Evolutionary conservation across 371 early-diverging fungal species (phyloP).

Genomic region (Mucor racemosus): DNA sequence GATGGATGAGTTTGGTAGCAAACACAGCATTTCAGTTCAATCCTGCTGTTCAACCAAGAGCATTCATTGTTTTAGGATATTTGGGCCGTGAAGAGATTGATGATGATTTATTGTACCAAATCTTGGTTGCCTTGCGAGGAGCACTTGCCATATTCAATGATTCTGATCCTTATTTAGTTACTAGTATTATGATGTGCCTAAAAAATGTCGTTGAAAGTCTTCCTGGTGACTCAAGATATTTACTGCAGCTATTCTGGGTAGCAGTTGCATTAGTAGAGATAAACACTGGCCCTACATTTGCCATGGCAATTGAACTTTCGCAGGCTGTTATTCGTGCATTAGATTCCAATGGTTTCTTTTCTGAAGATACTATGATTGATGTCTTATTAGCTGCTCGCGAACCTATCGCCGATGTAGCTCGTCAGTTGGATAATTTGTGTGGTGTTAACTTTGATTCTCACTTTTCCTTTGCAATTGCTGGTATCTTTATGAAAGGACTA

Average conservation of each 20-base stretch:
- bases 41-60: slow-evolving; percentile 89
- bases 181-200: slow-evolving; percentile 83
- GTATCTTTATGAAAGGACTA: slow-evolving; percentile 81
- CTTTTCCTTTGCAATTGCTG: slow-evolving; percentile 85
- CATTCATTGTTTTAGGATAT: slow-evolving; percentile 87
- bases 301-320: slow-evolving; percentile 68
- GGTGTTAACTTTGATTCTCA: slow-evolving; percentile 83
- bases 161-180: slow-evolving; percentile 70
- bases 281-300: slow-evolving; percentile 77
- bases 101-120: slow-evolving; percentile 87
- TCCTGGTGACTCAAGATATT: slow-evolving; percentile 72
- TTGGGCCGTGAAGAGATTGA: slow-evolving; percentile 84
- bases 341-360: slow-evolving; percentile 71
- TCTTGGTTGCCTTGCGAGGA: slow-evolving; percentile 79
- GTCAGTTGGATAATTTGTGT: slow-evolving; percentile 66
- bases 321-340: slow-evolving; percentile 73
- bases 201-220: slow-evolving; percentile 81
- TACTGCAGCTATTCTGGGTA: slow-evolving; percentile 87
- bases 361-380: slow-evolving; percentile 58
- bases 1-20: slow-evolving; percentile 90
- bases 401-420: slow-evolving; percentile 69
- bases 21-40: slow-evolving; percentile 91
- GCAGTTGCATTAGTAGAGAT: slow-evolving; percentile 82
- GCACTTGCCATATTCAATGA: slow-evolving; percentile 82
- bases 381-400: slow-evolving; percentile 71